Conservation (phyloP, 2,329 filamentous ascomycete genomes). For the Huntiella omanensis region DNA sequence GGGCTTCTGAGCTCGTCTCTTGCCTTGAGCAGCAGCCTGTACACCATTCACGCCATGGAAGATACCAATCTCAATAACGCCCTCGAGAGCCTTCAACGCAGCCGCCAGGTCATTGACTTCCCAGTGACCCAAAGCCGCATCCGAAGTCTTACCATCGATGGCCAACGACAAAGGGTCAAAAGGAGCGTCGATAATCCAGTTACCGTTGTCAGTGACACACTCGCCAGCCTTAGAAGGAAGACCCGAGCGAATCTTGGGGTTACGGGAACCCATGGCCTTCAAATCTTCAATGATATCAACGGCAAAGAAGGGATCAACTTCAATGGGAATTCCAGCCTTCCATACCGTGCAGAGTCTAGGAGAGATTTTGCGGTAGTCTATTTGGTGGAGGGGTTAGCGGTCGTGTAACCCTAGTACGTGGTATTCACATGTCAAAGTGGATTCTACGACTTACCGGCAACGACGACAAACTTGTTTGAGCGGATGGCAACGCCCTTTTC, state of each 20-base stretch:
- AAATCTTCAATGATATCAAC: slow-evolving; percentile 59
- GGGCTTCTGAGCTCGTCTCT: slow-evolving; percentile 67
- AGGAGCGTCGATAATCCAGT: slow-evolving; percentile 79
- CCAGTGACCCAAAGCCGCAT: slow-evolving; percentile 27
- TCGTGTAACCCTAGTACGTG: neutral
- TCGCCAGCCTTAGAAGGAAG: slow-evolving; percentile 64
- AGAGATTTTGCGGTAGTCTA: slow-evolving; percentile 81
- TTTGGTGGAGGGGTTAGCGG: neutral
- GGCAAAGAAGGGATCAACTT: slow-evolving; percentile 73
- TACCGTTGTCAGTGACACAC: slow-evolving; percentile 39
- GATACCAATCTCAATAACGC: slow-evolving; percentile 80
- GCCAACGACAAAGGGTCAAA: slow-evolving; percentile 56
- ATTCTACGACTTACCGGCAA: slow-evolving; percentile 43
- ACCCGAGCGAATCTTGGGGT: slow-evolving; percentile 54
- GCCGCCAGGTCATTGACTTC: slow-evolving; percentile 39
- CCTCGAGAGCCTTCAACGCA: slow-evolving; percentile 54
- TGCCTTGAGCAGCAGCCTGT: slow-evolving; percentile 34
- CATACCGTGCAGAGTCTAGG: slow-evolving; percentile 54
- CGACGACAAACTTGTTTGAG: slow-evolving; percentile 70
- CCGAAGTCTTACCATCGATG: slow-evolving; percentile 28
- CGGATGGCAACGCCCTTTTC: slow-evolving; percentile 86
- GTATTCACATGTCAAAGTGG: neutral
- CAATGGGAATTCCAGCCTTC: slow-evolving; percentile 67
- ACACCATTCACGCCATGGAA: slow-evolving; percentile 70
- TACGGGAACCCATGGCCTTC: slow-evolving; percentile 48